A percentile compares a stretch with the other conserved stretches of the same genome.
Evolutionary conservation across 352 stramenopile genomes (phyloP).

Genomic region (Phytophthora gonapodyides): DNA sequence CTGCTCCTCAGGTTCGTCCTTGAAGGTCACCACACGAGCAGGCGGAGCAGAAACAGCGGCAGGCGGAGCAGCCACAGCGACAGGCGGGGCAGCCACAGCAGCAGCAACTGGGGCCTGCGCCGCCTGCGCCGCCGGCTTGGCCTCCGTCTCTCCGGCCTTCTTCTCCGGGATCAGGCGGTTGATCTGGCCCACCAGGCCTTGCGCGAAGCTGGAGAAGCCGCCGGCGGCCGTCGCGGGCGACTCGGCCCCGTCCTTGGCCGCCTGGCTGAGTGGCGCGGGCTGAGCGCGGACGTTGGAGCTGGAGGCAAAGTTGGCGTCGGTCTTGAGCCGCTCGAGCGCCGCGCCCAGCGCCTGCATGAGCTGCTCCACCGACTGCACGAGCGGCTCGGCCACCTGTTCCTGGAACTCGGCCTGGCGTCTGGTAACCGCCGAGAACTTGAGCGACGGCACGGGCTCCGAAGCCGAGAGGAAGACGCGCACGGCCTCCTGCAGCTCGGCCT

Average conservation of each 20-base stretch:
- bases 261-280: constrained; percentile 20
- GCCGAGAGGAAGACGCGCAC: constrained; percentile 54
- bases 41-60: constrained; percentile 10
- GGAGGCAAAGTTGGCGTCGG: constrained; percentile 40
- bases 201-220: constrained; percentile 68
- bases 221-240: constrained; percentile 49
- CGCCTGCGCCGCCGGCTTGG: constrained; percentile 14
- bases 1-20: constrained; percentile 17
- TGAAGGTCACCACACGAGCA: constrained; percentile 3
- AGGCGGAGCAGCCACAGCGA: constrained; percentile 8
- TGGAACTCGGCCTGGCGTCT: constrained; percentile 47
- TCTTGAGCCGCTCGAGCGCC: constrained; percentile 61
- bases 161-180: constrained; percentile 67
- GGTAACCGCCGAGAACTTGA: constrained; percentile 71
- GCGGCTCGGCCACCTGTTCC: constrained; percentile 55
- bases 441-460: constrained; percentile 47
- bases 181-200: constrained; percentile 67
- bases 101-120: constrained; percentile 1
- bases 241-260: constrained; percentile 33
- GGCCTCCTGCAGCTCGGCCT: constrained; percentile 66
- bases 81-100: constrained; percentile 3
- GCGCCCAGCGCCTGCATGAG: constrained; percentile 56
- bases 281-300: neutral
- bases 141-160: constrained; percentile 38
- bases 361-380: constrained; percentile 63